These are phyloP conservation scores for Lepiota brunneoincarnata DNA, from an alignment of 768 basidiomycete species.

Conservation along the genomic window DNA sequence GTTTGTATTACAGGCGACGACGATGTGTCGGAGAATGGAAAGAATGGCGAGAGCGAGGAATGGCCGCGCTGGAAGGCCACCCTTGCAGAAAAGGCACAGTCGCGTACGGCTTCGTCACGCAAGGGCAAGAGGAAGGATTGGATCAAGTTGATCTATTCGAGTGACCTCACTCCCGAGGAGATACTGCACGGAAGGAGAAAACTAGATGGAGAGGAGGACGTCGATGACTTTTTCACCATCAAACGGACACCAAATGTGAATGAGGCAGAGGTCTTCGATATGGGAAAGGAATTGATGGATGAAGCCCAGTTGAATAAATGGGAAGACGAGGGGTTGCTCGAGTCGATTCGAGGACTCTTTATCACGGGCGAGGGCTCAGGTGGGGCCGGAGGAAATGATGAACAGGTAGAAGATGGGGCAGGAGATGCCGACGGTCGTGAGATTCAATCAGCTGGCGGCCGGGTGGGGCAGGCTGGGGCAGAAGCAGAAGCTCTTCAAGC, in stretches of 20 bases:
- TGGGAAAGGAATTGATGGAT: conserved; percentile 59
- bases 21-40: conserved; percentile 42
- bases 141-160: conserved; percentile 82
- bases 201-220: conserved; percentile 23
- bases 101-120: conserved; percentile 39
- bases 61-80: conserved; percentile 76
- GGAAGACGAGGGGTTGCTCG: conserved; percentile 83
- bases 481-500: conserved; percentile 57
- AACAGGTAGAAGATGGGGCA: conserved; percentile 36
- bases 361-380: conserved; percentile 67
- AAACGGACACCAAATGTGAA: conserved; percentile 33
- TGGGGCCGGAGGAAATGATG: conserved; percentile 32
- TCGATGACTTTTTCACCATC: conserved; percentile 69
- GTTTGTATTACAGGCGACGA: conserved; percentile 48
- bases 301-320: conserved; percentile 61
- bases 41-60: conserved; percentile 34
- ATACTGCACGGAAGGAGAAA: conserved; percentile 46
- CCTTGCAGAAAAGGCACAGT: conserved; percentile 43
- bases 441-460: conserved; percentile 27
- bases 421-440: conserved; percentile 41
- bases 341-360: conserved; percentile 84
- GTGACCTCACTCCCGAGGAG: conserved; percentile 63
- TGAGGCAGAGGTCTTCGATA: conserved; percentile 61
- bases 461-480: conserved; percentile 27
- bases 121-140: conserved; percentile 59